phyloP scores from a whole-genome alignment of 352 stramenopile species.

The Pseudoperonospora humuli region DNA sequence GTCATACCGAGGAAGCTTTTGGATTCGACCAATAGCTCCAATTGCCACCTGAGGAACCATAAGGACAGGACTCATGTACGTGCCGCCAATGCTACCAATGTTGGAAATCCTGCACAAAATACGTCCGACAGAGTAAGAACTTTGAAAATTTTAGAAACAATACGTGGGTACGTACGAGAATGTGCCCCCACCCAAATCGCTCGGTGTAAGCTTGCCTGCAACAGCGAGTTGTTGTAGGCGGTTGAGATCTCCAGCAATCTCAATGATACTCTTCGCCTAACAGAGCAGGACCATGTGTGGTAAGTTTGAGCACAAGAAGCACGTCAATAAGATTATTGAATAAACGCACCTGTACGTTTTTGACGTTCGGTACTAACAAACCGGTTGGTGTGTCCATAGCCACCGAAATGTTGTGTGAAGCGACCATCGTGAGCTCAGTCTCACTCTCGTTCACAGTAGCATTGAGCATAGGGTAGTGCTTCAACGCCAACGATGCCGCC shows the following conservation, averaged over 20 bases:
- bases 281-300: neutral
- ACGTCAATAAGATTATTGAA: neutral
- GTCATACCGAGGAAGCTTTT: conserved; percentile 92
- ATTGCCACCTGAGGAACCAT: conserved; percentile 95
- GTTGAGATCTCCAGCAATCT: conserved; percentile 82
- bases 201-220: conserved; percentile 65
- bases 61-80: conserved; percentile 95
- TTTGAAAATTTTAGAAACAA: neutral
- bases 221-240: conserved; percentile 82
- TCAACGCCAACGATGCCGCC: conserved; percentile 90
- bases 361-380: conserved; percentile 95
- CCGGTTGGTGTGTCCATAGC: conserved; percentile 96
- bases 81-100: conserved; percentile 96
- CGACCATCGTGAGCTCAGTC: conserved; percentile 83
- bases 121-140: neutral
- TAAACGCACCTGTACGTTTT: conserved; percentile 77
- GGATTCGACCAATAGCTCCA: conserved; percentile 94
- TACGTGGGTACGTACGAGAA: conserved; percentile 69
- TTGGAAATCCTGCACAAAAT: conserved; percentile 63
- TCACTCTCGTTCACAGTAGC: conserved; percentile 81
- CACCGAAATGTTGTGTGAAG: conserved; percentile 95
- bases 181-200: conserved; percentile 89
- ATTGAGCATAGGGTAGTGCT: conserved; percentile 92
- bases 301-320: neutral
- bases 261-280: conserved; percentile 71